Evolutionary conservation across 2,329 filamentous ascomycete genomes (phyloP).

Genomic region (Torrubiellomyces zombiae): DNA sequence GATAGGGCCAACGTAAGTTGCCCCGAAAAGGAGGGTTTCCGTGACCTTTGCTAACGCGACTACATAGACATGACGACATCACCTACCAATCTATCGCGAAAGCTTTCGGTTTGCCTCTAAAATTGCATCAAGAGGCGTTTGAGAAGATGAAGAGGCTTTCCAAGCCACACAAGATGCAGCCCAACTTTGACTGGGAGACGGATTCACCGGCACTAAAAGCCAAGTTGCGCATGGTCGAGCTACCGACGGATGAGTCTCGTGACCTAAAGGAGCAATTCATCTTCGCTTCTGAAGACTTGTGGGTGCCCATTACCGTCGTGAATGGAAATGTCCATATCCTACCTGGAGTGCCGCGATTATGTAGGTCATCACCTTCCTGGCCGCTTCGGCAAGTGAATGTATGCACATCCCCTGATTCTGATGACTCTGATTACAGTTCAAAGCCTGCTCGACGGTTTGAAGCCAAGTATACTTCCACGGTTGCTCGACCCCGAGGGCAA

Average conservation of each 20-base stretch:
- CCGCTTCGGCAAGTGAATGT: too few relatives aligned
- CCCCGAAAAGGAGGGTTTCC: too few relatives aligned
- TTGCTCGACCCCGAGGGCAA: slow-evolving; percentile 67
- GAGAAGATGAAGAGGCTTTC: slow-evolving; percentile 71
- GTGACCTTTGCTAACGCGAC: too few relatives aligned
- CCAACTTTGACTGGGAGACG: slow-evolving; percentile 68
- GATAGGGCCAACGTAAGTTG: slow-evolving; percentile 75
- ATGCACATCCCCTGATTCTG: slow-evolving; percentile 1
- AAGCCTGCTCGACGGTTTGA: slow-evolving; percentile 59
- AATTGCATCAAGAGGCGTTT: slow-evolving; percentile 61
- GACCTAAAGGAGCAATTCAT: slow-evolving; percentile 55
- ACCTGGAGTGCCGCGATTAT: slow-evolving; percentile 75
- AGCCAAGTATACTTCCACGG: slow-evolving; percentile 51
- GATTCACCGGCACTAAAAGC: slow-evolving; percentile 65
- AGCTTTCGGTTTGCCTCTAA: slow-evolving; percentile 63
- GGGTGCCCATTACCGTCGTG: slow-evolving; percentile 79
- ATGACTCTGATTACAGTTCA: slow-evolving; percentile 34
- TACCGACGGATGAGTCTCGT: slow-evolving; percentile 57
- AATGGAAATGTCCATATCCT: slow-evolving; percentile 91
- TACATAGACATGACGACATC: slow-evolving; percentile 89
- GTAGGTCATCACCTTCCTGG: slow-evolving; percentile 26
- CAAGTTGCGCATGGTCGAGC: slow-evolving; percentile 76
- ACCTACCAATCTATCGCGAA: slow-evolving; percentile 90
- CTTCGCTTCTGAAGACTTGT: slow-evolving; percentile 66
- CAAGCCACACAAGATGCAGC: slow-evolving; percentile 54